Evolutionary conservation across 1,139 yeast species (phyloP).

Genomic region (Yamadazyma friedrichii): DNA sequence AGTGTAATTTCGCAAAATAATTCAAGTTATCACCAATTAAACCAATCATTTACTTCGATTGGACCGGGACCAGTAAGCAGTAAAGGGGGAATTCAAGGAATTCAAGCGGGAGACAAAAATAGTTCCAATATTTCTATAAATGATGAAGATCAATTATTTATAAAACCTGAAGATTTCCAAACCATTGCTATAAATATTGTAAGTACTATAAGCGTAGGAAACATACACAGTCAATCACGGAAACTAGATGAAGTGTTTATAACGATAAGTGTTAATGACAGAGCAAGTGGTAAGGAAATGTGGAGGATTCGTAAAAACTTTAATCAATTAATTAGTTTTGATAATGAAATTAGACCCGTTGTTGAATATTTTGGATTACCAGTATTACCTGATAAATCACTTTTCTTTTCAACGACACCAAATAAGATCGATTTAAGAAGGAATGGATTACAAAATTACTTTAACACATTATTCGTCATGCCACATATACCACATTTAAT

Average conservation of each 20-base stretch:
- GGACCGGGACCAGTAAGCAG: not conserved
- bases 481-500: constrained; percentile 61
- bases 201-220: constrained; percentile 43
- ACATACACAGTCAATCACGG: constrained; percentile 20
- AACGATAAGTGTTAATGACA: constrained; percentile 61
- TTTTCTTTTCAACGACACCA: constrained; percentile 62
- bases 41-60: not conserved
- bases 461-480: constrained; percentile 55
- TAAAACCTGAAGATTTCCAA: constrained; percentile 65
- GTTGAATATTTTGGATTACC: constrained; percentile 64
- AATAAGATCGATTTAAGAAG: constrained; percentile 63
- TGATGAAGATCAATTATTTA: constrained; percentile 35
- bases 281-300: constrained; percentile 59
- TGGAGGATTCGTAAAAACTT: constrained; percentile 69
- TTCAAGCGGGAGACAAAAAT: not conserved
- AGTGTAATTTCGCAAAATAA: constrained; percentile 2
- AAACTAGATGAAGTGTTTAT: constrained; percentile 56
- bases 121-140: constrained; percentile 9
- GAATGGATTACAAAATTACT: constrained; percentile 56
- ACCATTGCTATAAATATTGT: constrained; percentile 60
- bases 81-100: not conserved
- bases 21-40: not conserved
- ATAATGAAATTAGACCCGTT: constrained; percentile 53
- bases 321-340: constrained; percentile 55
- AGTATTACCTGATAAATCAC: constrained; percentile 52